Base-by-base conservation (phyloP, 208 protist species). In the Leishmania martiniquensis region DNA sequence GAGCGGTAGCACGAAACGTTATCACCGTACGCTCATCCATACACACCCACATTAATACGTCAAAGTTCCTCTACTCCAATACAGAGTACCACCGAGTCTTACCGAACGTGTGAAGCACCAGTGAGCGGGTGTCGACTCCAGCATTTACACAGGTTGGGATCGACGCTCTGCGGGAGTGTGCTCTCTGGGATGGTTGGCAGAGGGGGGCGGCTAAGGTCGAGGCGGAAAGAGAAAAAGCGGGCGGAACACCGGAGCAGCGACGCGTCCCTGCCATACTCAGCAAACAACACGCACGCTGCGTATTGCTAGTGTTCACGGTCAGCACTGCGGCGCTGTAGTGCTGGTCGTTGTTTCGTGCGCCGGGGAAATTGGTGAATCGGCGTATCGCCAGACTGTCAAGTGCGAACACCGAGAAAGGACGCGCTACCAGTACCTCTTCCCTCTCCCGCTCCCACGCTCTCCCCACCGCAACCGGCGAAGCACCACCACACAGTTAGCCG, bases 21-120 rank as follows among this genome's bases (percentile, higher is more conserved):
- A 74, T 57, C 10, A 15, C 39, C 62, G 71, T 54, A 76, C 25
- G 76, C 20, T 54, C 77, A 77, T 7, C 63, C 63, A 74, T 15
- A 44, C 59, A 52, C 59, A 54, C 34, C 15, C 63, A 68, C 34
- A 44, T 29, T 32, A 32, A 68, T 29, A 62, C 12, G 17, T 44
- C 10, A 32, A 29, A 20, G 54, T 59, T 20, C 54, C 25, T 9
- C 3, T n/a, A 59, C n/a, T 59, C 22, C 10, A n/a, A n/a, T 29
- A n/a, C n/a, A 10, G 29, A n/a, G 54, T 59, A 32, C 25, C 2
- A 9, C 54, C 29, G 7, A 4, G 25, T n/a, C 54, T 59, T 59
- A 5, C 10, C 25, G 54, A 59, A 32, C 54, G 20, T 25, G 3
- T 10, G 22, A 59, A 32, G 12, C 54, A 13, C 54, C 29, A 59